These are phyloP conservation scores for Globisporangium solare DNA, from an alignment of 352 stramenopile genomes.

Conservation along the genomic window DNA sequence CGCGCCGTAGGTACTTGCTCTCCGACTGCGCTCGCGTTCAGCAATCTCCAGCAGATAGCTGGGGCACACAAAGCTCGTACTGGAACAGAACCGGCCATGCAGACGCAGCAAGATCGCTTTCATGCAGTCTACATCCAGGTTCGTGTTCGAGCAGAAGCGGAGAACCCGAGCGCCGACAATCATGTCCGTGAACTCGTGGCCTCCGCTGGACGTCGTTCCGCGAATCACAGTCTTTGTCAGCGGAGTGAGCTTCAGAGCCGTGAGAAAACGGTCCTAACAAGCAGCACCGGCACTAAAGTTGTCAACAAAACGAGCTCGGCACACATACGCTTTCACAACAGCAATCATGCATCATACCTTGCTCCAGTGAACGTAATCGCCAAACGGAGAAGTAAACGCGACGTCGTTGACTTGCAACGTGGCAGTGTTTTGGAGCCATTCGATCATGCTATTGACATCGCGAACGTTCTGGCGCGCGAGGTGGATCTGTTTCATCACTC, in stretches of 20 bases:
- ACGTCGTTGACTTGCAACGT: too few relatives aligned
- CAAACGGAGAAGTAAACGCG: neutral
- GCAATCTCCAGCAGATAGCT: neutral
- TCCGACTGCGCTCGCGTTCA: neutral
- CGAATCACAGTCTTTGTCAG: neutral
- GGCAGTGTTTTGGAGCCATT: neutral
- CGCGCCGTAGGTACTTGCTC: constrained; percentile 3
- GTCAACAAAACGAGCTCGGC: neutral
- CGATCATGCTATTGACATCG: neutral
- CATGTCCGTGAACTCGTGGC: neutral
- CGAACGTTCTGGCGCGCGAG: neutral
- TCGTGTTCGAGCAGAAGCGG: neutral
- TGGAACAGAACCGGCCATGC: neutral
- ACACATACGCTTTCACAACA: neutral
- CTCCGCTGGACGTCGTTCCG: neutral
- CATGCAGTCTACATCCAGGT: constrained; percentile 3
- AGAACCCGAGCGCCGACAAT: constrained; percentile 1
- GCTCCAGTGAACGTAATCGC: constrained; percentile 1
- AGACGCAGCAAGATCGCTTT: constrained; percentile 1
- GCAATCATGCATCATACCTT: constrained; percentile 2
- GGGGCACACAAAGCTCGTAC: constrained; percentile 5
- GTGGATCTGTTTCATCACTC: constrained; percentile 1
- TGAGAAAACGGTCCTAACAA: neutral
- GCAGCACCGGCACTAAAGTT: too few relatives aligned
- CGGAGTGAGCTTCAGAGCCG: neutral